Percentiles rank a stretch among this genome's conserved stretches.
These are phyloP conservation scores for Aureobasidium sp. DNA, from an alignment of 2,329 filamentous ascomycete genomes.

Conservation along the genomic window DNA sequence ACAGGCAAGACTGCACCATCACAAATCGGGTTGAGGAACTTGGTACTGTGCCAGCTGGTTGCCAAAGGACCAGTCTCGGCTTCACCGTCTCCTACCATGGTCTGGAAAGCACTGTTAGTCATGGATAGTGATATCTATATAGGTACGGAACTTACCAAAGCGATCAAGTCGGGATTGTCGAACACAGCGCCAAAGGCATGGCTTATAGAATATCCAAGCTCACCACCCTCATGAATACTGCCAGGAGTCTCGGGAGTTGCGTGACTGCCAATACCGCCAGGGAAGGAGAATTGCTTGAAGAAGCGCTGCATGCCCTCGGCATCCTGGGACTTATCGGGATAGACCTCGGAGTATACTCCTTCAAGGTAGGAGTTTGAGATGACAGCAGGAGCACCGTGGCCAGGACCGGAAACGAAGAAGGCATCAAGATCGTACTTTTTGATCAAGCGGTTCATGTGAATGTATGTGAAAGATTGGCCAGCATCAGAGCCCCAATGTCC, in stretches of 20 bases:
- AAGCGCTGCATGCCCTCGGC: constrained; percentile 63
- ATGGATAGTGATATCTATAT: background rate
- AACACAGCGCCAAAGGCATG: constrained; percentile 73
- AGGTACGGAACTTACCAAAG: constrained; percentile 35
- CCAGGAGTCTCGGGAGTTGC: constrained; percentile 73
- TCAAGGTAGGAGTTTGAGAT: constrained; percentile 72
- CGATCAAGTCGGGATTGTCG: constrained; percentile 66
- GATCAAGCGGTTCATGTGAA: constrained; percentile 76
- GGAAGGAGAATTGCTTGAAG: constrained; percentile 80
- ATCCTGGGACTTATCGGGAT: constrained; percentile 65
- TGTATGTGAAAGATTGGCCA: constrained; percentile 74
- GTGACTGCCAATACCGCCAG: constrained; percentile 69
- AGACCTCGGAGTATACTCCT: constrained; percentile 70
- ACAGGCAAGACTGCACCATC: constrained; percentile 73
- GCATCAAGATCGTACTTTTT: constrained; percentile 70
- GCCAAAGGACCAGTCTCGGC: constrained; percentile 74
- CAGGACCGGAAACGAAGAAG: constrained; percentile 68
- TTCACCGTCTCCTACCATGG: constrained; percentile 75
- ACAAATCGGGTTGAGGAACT: constrained; percentile 71
- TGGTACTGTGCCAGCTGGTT: constrained; percentile 74
- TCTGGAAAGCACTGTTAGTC: constrained; percentile 27
- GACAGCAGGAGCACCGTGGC: constrained; percentile 69
- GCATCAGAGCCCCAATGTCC: constrained; percentile 75
- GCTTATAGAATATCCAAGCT: constrained; percentile 73
- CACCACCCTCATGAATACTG: constrained; percentile 70